These are phyloP conservation scores for Solanum megistacrolobum DNA, from an alignment of 257 asterid genomes.

Conservation along the genomic window DNA sequence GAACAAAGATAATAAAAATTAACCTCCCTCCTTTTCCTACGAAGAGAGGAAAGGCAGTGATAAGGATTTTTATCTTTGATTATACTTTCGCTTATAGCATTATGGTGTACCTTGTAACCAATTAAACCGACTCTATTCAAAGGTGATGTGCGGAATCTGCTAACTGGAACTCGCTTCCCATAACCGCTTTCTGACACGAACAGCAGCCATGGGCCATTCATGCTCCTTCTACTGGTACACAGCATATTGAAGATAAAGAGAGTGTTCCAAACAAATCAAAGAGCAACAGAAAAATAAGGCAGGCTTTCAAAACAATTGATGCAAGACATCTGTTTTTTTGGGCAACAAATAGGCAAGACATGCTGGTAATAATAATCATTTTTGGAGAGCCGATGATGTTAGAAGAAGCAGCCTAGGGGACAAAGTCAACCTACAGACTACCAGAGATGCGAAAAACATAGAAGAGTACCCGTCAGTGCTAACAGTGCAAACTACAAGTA, in stretches of 20 bases:
- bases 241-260: background rate
- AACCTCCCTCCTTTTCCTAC: background rate
- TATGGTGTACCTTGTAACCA: constrained; percentile 70
- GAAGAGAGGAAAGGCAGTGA: background rate
- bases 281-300: background rate
- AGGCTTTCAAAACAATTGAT: background rate
- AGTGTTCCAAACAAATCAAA: background rate
- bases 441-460: background rate
- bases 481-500: background rate
- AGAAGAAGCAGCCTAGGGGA: background rate
- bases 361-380: background rate
- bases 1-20: background rate
- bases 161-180: constrained; percentile 92
- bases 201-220: constrained; percentile 85
- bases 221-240: constrained; percentile 34
- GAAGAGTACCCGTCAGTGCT: background rate
- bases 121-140: constrained; percentile 75
- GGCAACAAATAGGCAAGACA: background rate
- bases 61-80: background rate
- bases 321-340: background rate
- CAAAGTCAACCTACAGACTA: background rate
- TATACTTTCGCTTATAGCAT: background rate
- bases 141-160: constrained; percentile 59
- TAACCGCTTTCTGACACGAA: constrained; percentile 81
- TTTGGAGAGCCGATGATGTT: background rate